These are phyloP conservation scores for Castanea crenata DNA, from an alignment of 306 rosid genomes.

Conservation along the genomic window DNA sequence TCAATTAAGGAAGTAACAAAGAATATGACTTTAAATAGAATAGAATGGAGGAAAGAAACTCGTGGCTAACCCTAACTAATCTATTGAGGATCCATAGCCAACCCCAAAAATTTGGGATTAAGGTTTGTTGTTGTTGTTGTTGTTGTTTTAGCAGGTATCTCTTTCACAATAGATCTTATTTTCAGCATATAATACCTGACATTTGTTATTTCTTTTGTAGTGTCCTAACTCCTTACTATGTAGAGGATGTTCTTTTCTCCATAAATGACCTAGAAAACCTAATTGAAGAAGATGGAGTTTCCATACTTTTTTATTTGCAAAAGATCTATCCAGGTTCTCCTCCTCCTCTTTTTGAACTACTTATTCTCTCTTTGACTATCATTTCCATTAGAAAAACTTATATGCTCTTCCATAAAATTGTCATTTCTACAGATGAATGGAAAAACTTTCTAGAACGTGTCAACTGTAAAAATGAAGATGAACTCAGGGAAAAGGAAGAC, in stretches of 20 bases:
- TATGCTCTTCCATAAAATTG: constrained; percentile 14
- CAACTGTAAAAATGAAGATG: constrained; percentile 45
- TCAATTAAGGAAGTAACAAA: too few species aligned
- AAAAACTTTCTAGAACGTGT: constrained; percentile 82
- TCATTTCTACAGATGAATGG: constrained; percentile 77
- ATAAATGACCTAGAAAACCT: constrained; percentile 45
- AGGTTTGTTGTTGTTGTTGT: too few species aligned
- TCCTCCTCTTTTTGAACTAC: constrained; percentile 14
- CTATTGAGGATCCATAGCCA: too few species aligned
- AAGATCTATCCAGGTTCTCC: constrained; percentile 88
- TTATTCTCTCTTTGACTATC: constrained; percentile 7
- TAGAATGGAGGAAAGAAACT: too few species aligned
- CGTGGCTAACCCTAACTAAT: too few species aligned
- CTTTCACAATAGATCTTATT: not conserved
- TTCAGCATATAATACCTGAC: not conserved
- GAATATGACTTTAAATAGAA: too few species aligned
- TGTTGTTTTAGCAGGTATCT: not conserved
- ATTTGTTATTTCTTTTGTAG: constrained; percentile 44
- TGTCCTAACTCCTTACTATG: constrained; percentile 78
- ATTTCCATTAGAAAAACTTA: constrained; percentile 7
- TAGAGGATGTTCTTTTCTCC: constrained; percentile 83
- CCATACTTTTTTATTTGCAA: constrained; percentile 90
- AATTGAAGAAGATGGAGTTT: constrained; percentile 96
- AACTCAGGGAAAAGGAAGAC: constrained; percentile 42
- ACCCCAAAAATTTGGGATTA: too few species aligned